Evolutionary conservation across 257 asterid genomes (phyloP), one percentile per base, ranked within the genome.

Genomic region (Rehmannia glutinosa): DNA sequence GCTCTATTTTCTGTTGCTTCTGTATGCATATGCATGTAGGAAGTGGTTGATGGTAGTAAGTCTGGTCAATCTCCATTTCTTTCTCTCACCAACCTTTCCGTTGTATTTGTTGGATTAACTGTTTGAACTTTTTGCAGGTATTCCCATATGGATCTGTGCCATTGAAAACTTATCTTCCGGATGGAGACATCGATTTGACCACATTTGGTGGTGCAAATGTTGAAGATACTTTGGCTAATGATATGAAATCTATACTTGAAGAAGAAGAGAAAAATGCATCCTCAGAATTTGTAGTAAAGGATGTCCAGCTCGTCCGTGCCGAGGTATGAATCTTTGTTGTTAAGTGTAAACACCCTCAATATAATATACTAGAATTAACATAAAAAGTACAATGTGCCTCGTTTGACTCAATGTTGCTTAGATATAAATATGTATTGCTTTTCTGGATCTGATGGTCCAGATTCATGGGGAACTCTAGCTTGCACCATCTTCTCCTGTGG

Each of bases 141-240:
- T 83, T 88, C 56, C 86, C 96, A 32, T 94, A 91, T 56, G 97
- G 99, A 51, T 94, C 99, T 13, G 97, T 94, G 71, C 97, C 99
- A 17, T 73, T 94, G 62, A 94, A 84, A 80, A 94, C 97, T 28
- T 94, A 87, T 79, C 96, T 94, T 59, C 97, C 99, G 1, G 97
- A 91, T 74, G 99, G 99, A 75, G 99, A 94, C 74, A 91, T 94
- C 58, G 99, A 94, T 72, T 79, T 94, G 73, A 91, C 99, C 55
- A 84, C 83, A 52, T 85, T 94, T 69, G 86, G 89, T 63, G 87
- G 86, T 61, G 67, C 76, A 61, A 73, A 71, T 66, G 42, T 67
- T 7, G 99, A 91, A 81, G 96, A 90, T 42, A 59, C 57, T 28
- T 72, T 88, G 73, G 93, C 73, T 5, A 69, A 81, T 38, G 86